These are phyloP conservation scores for Flagelloscypha sp. DNA, from an alignment of 768 basidiomycete genomes.

Conservation along the genomic window DNA sequence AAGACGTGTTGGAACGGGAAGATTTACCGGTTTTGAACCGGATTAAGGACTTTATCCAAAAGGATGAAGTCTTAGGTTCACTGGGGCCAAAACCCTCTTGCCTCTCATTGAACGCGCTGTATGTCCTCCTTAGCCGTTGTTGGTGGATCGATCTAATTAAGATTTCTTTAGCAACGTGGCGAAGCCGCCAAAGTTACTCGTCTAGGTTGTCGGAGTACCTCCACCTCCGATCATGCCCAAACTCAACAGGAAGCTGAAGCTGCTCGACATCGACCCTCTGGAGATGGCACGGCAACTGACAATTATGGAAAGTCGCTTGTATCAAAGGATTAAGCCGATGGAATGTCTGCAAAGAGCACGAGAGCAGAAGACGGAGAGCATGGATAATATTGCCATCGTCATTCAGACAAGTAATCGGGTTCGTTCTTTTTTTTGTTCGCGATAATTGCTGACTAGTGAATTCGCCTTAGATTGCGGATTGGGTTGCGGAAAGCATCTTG, in stretches of 20 bases:
- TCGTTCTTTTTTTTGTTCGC: slow-evolving; percentile 14
- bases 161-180: no score
- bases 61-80: slow-evolving; percentile 53
- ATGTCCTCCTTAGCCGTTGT: slow-evolving; percentile 22
- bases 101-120: slow-evolving; percentile 75
- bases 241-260: slow-evolving; percentile 61
- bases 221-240: slow-evolving; percentile 74
- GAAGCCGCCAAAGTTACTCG: slow-evolving; percentile 48
- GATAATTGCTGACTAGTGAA: not conserved
- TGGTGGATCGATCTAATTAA: not conserved
- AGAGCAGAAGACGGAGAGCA: slow-evolving; percentile 62
- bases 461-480: slow-evolving; percentile 68
- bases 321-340: slow-evolving; percentile 80
- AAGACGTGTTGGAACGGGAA: slow-evolving; percentile 78
- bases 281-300: slow-evolving; percentile 93
- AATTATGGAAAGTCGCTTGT: slow-evolving; percentile 79
- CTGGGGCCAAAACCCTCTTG: slow-evolving; percentile 69
- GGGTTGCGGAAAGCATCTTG: slow-evolving; percentile 87
- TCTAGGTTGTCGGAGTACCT: slow-evolving; percentile 49
- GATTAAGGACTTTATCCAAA: slow-evolving; percentile 73
- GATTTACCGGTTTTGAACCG: slow-evolving; percentile 74
- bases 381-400: slow-evolving; percentile 79
- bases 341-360: slow-evolving; percentile 85
- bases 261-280: slow-evolving; percentile 79
- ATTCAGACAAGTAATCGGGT: slow-evolving; percentile 87